Base-by-base conservation (phyloP, 1,284 basidiomycete genomes). In the Papiliotrema nemorosa region DNA sequence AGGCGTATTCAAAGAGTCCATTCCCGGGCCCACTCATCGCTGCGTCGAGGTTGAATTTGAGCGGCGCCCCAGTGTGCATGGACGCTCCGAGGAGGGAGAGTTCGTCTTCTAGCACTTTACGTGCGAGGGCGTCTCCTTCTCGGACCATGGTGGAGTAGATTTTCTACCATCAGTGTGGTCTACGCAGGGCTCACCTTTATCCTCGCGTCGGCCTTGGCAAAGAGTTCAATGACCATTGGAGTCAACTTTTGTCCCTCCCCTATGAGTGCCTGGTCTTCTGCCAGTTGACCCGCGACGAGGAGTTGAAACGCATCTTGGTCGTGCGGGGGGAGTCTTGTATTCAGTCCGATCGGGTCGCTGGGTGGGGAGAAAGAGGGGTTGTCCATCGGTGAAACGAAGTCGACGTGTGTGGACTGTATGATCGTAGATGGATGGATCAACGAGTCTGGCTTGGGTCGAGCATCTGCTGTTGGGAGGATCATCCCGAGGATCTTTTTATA, bases 401-500 rank as follows among this genome's bases (percentile, higher is more conserved):
- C 39, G 42, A 44, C 44, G 21, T 40, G 47, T n/a, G 18, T 20
- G n/a, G 66, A 65, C 21, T 58, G 53, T 14, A 71, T 66, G 36
- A 66, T 50, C 2, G 69, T 71, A 1, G 63, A 62, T 12, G 59
- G 62, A 43, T 72, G 70, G 21, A 66, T 39, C 1, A 72, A 29
- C 22, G 35, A 27, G 18, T 13, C 10, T 26, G 35, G 21, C 24
- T 5, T 13, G 50, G 25, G n/a, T 27, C 21, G 12, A 38, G 35
- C 31, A 44, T 26, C n/a, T 22, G 41, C n/a, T n/a, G n/a, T n/a
- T n/a, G 61, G 60, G 13, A 67, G 50, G 33, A 70, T 52, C 49
- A 64, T 62, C 24, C 58, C 52, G 26, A 69, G 56, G 25, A 79
- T 63, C 54, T 77, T 78, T 40, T 67, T 67, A 66, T 79, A 80